phyloP scores from a whole-genome alignment of 1,284 basidiomycete genomes.

The Calocybe gambosa region DNA sequence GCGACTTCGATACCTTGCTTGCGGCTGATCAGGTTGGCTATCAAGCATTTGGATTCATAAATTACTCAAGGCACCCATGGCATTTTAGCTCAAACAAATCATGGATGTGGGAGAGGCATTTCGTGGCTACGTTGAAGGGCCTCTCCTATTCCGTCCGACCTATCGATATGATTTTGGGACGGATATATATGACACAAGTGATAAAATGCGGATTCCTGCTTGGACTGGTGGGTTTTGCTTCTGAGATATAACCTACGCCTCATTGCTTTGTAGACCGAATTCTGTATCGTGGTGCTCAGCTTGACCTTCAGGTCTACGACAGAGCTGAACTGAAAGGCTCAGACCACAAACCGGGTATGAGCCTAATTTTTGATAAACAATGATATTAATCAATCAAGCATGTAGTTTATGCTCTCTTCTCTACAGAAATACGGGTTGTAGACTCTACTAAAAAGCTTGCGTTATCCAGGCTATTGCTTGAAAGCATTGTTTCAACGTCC shows the following conservation, averaged over 20 bases:
- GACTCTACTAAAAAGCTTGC: conserved; percentile 71
- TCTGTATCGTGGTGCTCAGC: conserved; percentile 68
- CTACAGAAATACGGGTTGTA: conserved; percentile 71
- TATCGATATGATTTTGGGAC: conserved; percentile 84
- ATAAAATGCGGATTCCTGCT: conserved; percentile 94
- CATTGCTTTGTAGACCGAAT: conserved; percentile 67
- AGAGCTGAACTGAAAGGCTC: conserved; percentile 83
- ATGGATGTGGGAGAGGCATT: conserved; percentile 76
- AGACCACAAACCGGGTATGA: conserved; percentile 86
- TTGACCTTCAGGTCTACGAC: conserved; percentile 63
- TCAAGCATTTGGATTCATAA: not conserved
- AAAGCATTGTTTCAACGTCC: conserved; percentile 51
- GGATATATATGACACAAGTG: conserved; percentile 89
- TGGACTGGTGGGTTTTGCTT: conserved; percentile 74
- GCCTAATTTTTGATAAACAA: not conserved
- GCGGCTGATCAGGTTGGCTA: conserved; percentile 75
- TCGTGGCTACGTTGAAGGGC: conserved; percentile 82
- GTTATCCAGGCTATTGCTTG: conserved; percentile 65
- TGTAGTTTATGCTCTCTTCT: conserved; percentile 81
- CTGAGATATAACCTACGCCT: conserved; percentile 3
- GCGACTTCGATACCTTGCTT: conserved; percentile 70
- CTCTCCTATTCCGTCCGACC: conserved; percentile 83
- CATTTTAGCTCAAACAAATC: conserved; percentile 61
- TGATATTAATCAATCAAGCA: not conserved
- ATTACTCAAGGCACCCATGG: conserved; percentile 3